Conservation (phyloP, 129 eudicot genomes). For the Centella asiatica region DNA sequence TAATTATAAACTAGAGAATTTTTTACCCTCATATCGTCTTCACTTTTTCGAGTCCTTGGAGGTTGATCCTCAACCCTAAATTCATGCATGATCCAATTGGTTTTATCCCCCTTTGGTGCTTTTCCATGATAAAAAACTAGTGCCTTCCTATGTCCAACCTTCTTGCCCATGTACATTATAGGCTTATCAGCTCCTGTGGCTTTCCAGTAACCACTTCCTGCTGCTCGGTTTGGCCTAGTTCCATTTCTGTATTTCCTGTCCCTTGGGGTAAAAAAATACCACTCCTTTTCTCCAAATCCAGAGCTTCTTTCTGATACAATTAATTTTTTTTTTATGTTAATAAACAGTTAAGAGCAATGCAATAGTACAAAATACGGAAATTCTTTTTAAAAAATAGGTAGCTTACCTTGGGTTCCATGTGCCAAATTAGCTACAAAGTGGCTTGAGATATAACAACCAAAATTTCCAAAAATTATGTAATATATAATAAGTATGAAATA, state of each 20-base stretch:
- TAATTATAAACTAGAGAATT: no score
- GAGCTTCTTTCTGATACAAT: not conserved
- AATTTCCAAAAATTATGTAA: no score
- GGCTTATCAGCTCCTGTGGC: constrained; percentile 6
- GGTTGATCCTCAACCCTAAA: not conserved
- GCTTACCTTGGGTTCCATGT: no score
- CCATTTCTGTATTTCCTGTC: constrained; percentile 5
- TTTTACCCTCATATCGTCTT: constrained; percentile 9
- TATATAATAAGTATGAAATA: no score
- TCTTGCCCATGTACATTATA: not conserved
- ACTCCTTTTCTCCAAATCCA: constrained; percentile 1
- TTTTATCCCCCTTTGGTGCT: constrained; percentile 9
- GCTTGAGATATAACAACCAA: no score
- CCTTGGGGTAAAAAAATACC: constrained; percentile 8
- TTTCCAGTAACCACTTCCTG: constrained; percentile 9
- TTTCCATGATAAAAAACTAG: constrained; percentile 6
- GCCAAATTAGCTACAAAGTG: no score
- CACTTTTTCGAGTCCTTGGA: not conserved
- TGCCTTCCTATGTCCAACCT: constrained; percentile 9
- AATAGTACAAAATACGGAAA: no score
- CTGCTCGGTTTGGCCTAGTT: constrained; percentile 2
- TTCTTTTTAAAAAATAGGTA: no score
- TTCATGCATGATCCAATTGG: constrained; percentile 8
- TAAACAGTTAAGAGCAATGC: no score
- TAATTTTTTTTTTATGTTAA: not conserved